Evolutionary conservation across 2,329 filamentous ascomycete genomes (phyloP).

Genomic region (Tolypocladium amazonense): DNA sequence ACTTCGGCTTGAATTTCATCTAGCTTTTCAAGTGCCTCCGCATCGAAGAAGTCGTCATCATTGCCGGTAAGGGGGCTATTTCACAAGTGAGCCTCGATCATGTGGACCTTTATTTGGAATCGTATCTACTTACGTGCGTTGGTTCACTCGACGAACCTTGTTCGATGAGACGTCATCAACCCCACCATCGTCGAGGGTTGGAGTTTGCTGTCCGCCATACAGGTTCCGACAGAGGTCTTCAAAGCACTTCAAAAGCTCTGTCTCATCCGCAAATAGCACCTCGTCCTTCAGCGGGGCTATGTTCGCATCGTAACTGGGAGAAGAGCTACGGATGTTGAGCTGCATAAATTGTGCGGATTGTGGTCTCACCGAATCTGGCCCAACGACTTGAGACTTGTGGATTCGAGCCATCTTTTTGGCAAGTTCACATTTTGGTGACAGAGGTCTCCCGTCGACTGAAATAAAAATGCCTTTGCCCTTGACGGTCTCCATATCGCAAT

Average conservation of each 20-base stretch:
- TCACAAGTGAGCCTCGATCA: not conserved
- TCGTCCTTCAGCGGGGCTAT: slow-evolving; percentile 63
- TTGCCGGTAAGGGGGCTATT: not conserved
- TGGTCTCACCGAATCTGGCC: slow-evolving; percentile 11
- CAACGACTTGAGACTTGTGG: slow-evolving; percentile 34
- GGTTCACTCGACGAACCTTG: not conserved
- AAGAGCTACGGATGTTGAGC: slow-evolving; percentile 51
- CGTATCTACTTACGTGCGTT: not conserved
- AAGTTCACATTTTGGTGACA: slow-evolving; percentile 42
- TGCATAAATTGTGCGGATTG: slow-evolving; percentile 49
- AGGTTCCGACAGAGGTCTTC: slow-evolving; percentile 28
- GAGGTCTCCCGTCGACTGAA: slow-evolving; percentile 57
- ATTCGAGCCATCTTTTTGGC: slow-evolving; percentile 47
- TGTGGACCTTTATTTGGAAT: not conserved
- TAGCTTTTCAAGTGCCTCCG: not conserved
- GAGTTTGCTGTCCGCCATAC: slow-evolving; percentile 17
- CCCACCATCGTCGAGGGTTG: not conserved
- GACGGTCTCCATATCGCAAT: slow-evolving; percentile 31
- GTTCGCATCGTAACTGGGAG: slow-evolving; percentile 59
- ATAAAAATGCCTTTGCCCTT: slow-evolving; percentile 45
- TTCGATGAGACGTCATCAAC: not conserved
- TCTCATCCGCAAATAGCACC: slow-evolving; percentile 53
- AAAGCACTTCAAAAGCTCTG: slow-evolving; percentile 32
- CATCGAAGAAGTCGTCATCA: not conserved
- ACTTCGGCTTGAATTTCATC: not conserved